phyloP scores from a whole-genome alignment of 208 protist genomes.

The Crithidia mellificae region DNA sequence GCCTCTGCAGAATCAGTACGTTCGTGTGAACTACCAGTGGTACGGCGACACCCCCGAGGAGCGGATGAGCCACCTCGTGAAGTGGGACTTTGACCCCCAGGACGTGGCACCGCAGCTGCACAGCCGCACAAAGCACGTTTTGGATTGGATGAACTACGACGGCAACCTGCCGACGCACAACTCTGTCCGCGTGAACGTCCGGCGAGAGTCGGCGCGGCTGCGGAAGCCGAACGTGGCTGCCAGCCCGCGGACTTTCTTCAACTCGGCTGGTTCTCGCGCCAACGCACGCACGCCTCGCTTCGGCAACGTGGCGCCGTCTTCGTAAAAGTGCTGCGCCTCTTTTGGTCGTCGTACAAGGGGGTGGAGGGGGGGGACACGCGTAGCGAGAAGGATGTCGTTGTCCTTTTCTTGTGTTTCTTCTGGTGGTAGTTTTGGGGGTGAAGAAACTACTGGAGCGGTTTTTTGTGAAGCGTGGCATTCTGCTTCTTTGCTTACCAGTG shows the following conservation, averaged over 20 bases:
- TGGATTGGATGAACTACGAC: constrained; percentile 89
- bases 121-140: constrained; percentile 68
- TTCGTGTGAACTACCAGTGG: constrained; percentile 92
- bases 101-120: constrained; percentile 52
- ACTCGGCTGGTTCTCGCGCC: constrained; percentile 76
- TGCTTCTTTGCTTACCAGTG: too few relatives aligned
- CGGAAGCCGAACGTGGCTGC: constrained; percentile 48
- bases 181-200: constrained; percentile 73
- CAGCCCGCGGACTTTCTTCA: constrained; percentile 78
- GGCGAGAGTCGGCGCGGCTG: constrained; percentile 68
- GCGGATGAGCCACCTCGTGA: constrained; percentile 79
- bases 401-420: neutral
- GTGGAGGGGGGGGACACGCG: too few relatives aligned
- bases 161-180: constrained; percentile 82
- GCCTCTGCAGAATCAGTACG: constrained; percentile 87
- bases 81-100: constrained; percentile 83
- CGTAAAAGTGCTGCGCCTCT: constrained; percentile 2
- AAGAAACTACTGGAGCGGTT: too few relatives aligned
- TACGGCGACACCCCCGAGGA: constrained; percentile 89
- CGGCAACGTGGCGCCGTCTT: constrained; percentile 17
- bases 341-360: too few relatives aligned
- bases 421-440: too few relatives aligned
- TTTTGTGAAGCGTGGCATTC: too few relatives aligned
- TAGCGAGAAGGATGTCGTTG: too few relatives aligned
- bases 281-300: constrained; percentile 80